A percentile compares a stretch with the other conserved stretches of the same genome.
phyloP scores from a whole-genome alignment of 257 asterid genomes.

The Mitragyna speciosa region DNA sequence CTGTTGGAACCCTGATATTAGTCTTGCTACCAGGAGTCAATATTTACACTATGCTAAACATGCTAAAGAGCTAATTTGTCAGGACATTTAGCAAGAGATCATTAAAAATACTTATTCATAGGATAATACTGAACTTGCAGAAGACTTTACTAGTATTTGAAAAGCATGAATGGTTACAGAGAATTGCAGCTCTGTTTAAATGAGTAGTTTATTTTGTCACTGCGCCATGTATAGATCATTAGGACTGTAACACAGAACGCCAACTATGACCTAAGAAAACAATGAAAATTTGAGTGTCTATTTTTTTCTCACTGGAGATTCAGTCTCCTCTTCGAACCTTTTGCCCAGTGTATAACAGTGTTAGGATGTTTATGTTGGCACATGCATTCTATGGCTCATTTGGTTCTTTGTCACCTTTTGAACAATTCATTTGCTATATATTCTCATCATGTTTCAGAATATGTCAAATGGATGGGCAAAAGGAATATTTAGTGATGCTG shows the following conservation, averaged over 20 bases:
- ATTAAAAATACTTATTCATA: too few relatives aligned
- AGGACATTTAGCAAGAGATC: too few relatives aligned
- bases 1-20: neutral
- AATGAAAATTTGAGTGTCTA: neutral
- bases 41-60: neutral
- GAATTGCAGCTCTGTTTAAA: neutral
- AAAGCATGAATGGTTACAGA: neutral
- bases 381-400: too few relatives aligned
- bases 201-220: neutral
- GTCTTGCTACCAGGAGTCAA: neutral
- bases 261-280: neutral
- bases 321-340: neutral
- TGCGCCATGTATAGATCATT: too few relatives aligned
- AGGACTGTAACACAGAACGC: neutral
- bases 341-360: too few relatives aligned
- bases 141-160: too few relatives aligned
- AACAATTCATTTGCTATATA: neutral
- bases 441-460: constrained; percentile 25
- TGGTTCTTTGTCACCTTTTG: neutral
- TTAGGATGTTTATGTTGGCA: too few relatives aligned
- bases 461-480: constrained; percentile 49
- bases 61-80: neutral
- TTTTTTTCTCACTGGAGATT: neutral
- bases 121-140: too few relatives aligned
- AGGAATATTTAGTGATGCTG: constrained; percentile 37